Evolutionary conservation across 129 eudicot species (phyloP).

Genomic region (Chrysanthemum seticuspe): DNA sequence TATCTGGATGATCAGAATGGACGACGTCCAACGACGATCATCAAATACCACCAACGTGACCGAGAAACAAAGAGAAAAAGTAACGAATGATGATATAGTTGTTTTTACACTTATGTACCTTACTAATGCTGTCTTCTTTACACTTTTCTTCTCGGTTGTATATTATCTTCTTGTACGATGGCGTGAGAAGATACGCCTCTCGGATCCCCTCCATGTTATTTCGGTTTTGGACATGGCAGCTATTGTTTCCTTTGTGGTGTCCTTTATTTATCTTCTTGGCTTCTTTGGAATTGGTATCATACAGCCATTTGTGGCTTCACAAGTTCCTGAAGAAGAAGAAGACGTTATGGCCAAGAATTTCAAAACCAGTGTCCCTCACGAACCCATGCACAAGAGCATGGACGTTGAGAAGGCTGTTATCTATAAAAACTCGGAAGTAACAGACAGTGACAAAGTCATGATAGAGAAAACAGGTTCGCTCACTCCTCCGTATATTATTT

Average conservation of each 20-base stretch:
- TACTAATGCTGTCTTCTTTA: slow-evolving; percentile 30
- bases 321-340: background rate
- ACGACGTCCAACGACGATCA: background rate
- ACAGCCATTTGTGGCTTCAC: slow-evolving; percentile 4
- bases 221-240: slow-evolving; percentile 25
- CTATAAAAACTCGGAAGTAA: background rate
- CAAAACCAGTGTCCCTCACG: background rate
- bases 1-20: background rate
- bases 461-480: background rate
- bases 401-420: background rate
- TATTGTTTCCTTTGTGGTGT: slow-evolving; percentile 20
- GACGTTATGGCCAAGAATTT: background rate
- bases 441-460: background rate
- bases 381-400: background rate
- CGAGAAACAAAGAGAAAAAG: background rate
- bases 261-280: slow-evolving; percentile 38
- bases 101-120: background rate
- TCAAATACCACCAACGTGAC: background rate
- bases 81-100: background rate
- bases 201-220: slow-evolving; percentile 30
- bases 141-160: slow-evolving; percentile 33
- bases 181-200: slow-evolving; percentile 36
- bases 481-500: background rate
- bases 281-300: slow-evolving; percentile 33
- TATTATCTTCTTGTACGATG: slow-evolving; percentile 32